phyloP scores from a whole-genome alignment of 108 stramenopile genomes.

The Skeletonema potamos region DNA sequence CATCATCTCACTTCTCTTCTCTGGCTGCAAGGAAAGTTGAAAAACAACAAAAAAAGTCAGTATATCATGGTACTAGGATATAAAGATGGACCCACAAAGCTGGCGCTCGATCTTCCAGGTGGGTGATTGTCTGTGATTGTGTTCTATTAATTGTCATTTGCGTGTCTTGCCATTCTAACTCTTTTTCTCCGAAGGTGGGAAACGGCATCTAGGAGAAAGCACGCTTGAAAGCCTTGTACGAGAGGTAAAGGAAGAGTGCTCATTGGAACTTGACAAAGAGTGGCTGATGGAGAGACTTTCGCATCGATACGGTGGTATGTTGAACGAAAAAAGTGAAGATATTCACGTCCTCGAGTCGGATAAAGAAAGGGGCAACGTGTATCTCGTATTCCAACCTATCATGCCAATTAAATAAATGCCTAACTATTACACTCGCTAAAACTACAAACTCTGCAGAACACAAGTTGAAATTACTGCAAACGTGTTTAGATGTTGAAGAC shows the following conservation, averaged over 20 bases:
- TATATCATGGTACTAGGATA: slow-evolving; percentile 43
- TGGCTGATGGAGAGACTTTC: slow-evolving; percentile 29
- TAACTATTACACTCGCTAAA: not conserved
- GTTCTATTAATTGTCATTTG: too few species aligned
- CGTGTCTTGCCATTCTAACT: too few species aligned
- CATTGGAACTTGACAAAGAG: slow-evolving; percentile 33
- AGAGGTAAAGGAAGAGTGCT: slow-evolving; percentile 57
- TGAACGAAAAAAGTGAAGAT: not conserved
- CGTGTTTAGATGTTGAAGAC: not conserved
- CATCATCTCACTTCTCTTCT: slow-evolving; percentile 40
- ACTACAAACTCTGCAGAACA: not conserved
- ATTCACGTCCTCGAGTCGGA: not conserved
- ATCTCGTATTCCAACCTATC: not conserved
- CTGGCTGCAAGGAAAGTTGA: not conserved
- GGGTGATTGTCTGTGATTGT: too few species aligned
- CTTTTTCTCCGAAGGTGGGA: too few species aligned
- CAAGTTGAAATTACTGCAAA: not conserved
- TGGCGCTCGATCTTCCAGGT: slow-evolving; percentile 52
- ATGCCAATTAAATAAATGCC: not conserved
- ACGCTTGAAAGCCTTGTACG: slow-evolving; percentile 47
- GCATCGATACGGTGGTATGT: slow-evolving; percentile 18
- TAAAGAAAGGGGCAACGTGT: not conserved
- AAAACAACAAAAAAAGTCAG: not conserved
- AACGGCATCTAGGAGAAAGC: slow-evolving; percentile 59
- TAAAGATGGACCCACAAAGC: not conserved